Percentiles rank a stretch among this genome's conserved stretches.
These are phyloP conservation scores for Schizosaccharomyces octosporus DNA, from an alignment of 805 yeast genomes.

Conservation along the genomic window DNA sequence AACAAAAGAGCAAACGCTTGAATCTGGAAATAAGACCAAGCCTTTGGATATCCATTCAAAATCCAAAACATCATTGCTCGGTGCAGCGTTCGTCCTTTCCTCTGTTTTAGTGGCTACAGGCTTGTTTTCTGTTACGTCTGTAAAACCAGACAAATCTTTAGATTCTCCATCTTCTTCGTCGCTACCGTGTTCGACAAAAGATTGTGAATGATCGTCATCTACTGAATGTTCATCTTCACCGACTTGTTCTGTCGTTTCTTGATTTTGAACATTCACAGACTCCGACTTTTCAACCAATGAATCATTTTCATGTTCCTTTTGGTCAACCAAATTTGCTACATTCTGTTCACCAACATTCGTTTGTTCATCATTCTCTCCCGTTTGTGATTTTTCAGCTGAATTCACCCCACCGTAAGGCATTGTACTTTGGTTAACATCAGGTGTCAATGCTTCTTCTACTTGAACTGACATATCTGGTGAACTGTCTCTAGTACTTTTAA, in stretches of 20 bases:
- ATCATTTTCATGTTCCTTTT: too few species aligned
- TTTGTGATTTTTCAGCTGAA: too few species aligned
- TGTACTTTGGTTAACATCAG: too few species aligned
- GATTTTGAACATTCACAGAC: neutral
- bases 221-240: neutral
- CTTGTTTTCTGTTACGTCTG: neutral
- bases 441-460: too few species aligned
- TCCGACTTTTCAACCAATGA: neutral
- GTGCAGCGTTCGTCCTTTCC: neutral
- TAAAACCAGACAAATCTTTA: neutral
- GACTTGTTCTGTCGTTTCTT: neutral
- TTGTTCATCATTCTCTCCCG: too few species aligned
- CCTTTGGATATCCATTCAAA: neutral
- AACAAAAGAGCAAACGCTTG: neutral
- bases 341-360: too few species aligned
- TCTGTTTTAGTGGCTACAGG: neutral
- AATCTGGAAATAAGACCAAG: neutral
- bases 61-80: neutral
- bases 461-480: too few species aligned
- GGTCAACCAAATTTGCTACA: too few species aligned
- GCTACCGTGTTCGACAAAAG: neutral
- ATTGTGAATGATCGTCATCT: neutral
- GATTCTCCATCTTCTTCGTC: neutral
- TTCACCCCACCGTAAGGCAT: too few species aligned
- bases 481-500: too few species aligned